phyloP scores from a whole-genome alignment of 1,139 yeast genomes.

The Zygoascus hellenicus region DNA sequence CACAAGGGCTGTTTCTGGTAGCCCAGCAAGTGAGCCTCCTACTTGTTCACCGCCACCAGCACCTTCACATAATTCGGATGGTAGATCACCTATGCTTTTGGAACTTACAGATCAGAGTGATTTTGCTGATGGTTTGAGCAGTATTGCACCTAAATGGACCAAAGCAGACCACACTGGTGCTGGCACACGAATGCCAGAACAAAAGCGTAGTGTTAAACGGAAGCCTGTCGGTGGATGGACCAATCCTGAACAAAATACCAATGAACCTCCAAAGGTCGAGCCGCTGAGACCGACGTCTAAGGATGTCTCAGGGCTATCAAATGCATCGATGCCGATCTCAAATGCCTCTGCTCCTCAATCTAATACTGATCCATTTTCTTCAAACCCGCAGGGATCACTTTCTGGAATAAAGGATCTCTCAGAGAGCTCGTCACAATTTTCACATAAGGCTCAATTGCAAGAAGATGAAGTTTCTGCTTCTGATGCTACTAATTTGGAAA shows the following conservation, averaged over 20 bases:
- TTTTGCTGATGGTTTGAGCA: slow-evolving; percentile 9
- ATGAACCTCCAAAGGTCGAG: too few species aligned
- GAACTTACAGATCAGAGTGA: slow-evolving; percentile 7
- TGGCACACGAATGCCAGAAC: background rate
- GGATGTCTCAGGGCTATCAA: too few species aligned
- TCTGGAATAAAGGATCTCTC: too few species aligned
- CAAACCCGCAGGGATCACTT: too few species aligned
- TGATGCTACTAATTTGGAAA: background rate
- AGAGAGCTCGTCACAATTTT: background rate
- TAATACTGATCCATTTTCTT: too few species aligned
- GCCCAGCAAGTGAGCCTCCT: too few species aligned
- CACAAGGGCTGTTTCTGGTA: too few species aligned
- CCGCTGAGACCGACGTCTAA: too few species aligned
- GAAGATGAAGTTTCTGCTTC: slow-evolving; percentile 3
- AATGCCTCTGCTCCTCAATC: too few species aligned
- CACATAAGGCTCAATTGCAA: background rate
- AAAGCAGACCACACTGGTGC: slow-evolving; percentile 1
- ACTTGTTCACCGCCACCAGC: too few species aligned
- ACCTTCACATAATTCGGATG: too few species aligned
- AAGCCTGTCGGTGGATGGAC: slow-evolving; percentile 8
- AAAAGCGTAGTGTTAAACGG: slow-evolving; percentile 2
- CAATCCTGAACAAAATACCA: background rate
- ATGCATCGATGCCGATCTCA: too few species aligned
- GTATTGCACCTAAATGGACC: slow-evolving; percentile 15
- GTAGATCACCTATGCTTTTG: background rate